Evolutionary conservation across 2,329 filamentous ascomycete genomes (phyloP).

Genomic region (Verruconis gallopava): DNA sequence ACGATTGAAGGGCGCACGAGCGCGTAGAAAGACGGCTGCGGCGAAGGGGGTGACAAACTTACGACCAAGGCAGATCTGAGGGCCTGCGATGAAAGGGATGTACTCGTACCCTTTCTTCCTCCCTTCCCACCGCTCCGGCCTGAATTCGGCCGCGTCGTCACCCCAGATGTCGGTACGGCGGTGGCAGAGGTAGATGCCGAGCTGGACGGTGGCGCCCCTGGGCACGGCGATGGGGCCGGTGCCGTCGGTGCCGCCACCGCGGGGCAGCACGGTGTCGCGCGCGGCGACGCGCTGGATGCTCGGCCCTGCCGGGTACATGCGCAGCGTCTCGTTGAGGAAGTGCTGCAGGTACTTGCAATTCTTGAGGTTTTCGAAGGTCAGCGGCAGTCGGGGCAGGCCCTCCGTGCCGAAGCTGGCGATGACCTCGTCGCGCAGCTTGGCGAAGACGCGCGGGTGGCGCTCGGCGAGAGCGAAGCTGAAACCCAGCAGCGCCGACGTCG

Average conservation of each 20-base stretch:
- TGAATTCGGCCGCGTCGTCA: constrained; percentile 7
- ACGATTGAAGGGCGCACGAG: not conserved
- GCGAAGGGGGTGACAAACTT: too few relatives aligned
- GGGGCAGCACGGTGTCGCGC: constrained; percentile 18
- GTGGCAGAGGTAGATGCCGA: constrained; percentile 16
- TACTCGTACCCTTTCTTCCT: not conserved
- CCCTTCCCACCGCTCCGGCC: constrained; percentile 11
- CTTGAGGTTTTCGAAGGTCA: constrained; percentile 5
- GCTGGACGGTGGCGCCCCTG: constrained; percentile 17
- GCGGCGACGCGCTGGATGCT: constrained; percentile 18
- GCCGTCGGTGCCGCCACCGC: constrained; percentile 19
- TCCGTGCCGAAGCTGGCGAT: constrained; percentile 1
- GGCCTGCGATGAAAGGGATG: constrained; percentile 6
- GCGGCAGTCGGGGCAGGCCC: not conserved
- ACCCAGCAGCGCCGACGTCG: constrained; percentile 38
- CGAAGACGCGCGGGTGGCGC: constrained; percentile 1
- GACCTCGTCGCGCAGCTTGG: constrained; percentile 4
- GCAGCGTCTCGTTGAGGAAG: constrained; percentile 16
- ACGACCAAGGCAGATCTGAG: constrained; percentile 1
- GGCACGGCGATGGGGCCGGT: constrained; percentile 17
- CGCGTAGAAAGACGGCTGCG: too few relatives aligned
- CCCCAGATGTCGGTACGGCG: constrained; percentile 7
- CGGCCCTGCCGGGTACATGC: constrained; percentile 21
- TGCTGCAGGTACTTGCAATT: constrained; percentile 9
- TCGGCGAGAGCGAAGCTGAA: constrained; percentile 21